Conservation (phyloP, 768 basidiomycete species). For the Suillus subaureus region DNA sequence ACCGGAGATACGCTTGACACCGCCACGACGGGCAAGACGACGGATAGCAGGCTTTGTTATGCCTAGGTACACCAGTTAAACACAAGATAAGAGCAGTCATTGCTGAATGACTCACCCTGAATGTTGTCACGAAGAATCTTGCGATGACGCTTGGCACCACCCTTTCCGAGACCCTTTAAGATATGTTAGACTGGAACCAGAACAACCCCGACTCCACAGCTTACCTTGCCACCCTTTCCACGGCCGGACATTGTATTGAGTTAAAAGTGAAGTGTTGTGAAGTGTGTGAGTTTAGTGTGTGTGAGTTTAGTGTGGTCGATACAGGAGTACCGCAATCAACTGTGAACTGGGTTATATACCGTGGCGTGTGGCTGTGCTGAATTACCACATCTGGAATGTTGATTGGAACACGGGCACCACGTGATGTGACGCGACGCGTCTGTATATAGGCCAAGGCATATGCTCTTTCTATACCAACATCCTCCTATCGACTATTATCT, state of each 20-base stretch:
- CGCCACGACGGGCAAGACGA: constrained; percentile 95
- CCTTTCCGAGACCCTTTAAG: constrained; percentile 86
- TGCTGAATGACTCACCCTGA: constrained; percentile 47
- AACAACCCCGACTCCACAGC: constrained; percentile 7
- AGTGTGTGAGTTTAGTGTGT: constrained; percentile 16
- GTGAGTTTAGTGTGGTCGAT: constrained; percentile 15
- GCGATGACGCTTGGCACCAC: constrained; percentile 93
- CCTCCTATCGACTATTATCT: constrained; percentile 2
- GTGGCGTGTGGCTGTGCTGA: constrained; percentile 28
- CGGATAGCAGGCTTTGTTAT: constrained; percentile 95
- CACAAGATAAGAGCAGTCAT: constrained; percentile 14
- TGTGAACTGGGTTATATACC: constrained; percentile 24
- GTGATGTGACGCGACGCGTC: constrained; percentile 33
- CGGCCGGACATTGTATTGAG: constrained; percentile 82
- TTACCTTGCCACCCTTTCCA: constrained; percentile 91
- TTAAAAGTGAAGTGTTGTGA: constrained; percentile 18
- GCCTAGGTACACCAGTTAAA: constrained; percentile 44
- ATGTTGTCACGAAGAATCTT: constrained; percentile 91
- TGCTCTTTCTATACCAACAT: constrained; percentile 2
- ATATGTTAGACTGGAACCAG: constrained; percentile 7
- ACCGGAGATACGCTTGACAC: constrained; percentile 95
- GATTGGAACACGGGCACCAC: constrained; percentile 22
- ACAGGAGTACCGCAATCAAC: constrained; percentile 2
- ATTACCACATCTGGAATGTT: constrained; percentile 27
- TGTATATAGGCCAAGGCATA: constrained; percentile 9